Evolutionary conservation across 495 filamentous ascomycete species (phyloP).

Genomic region (Talaromyces liani): DNA sequence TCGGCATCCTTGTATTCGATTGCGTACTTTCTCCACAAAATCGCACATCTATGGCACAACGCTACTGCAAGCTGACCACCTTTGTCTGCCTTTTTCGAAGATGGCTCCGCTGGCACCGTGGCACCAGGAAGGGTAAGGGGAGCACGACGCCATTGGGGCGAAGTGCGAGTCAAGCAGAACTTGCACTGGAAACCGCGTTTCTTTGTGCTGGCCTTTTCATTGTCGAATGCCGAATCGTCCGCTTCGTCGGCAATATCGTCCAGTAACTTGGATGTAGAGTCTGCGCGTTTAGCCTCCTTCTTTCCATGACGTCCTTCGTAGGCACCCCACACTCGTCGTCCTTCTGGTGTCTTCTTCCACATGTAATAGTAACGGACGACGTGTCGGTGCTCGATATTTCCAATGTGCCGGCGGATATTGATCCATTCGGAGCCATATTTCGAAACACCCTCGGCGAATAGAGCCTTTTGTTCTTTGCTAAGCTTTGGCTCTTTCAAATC

Average conservation of each 20-base stretch:
- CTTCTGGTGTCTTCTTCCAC: constrained; percentile 92
- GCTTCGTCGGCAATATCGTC: constrained; percentile 90
- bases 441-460: constrained; percentile 85
- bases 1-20: constrained; percentile 96
- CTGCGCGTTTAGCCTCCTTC: constrained; percentile 60
- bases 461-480: constrained; percentile 68
- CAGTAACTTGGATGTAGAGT: constrained; percentile 61
- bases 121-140: constrained; percentile 68
- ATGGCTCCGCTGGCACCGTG: constrained; percentile 60
- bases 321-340: constrained; percentile 81
- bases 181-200: constrained; percentile 91
- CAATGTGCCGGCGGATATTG: constrained; percentile 72
- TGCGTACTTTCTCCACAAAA: constrained; percentile 88
- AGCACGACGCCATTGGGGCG: constrained; percentile 87
- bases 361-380: constrained; percentile 93
- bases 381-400: constrained; percentile 61
- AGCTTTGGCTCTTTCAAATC: constrained; percentile 83
- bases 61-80: constrained; percentile 68
- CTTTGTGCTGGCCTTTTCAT: constrained; percentile 67
- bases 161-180: constrained; percentile 73
- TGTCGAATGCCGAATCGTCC: constrained; percentile 96
- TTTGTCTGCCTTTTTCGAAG: constrained; percentile 61
- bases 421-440: constrained; percentile 90
- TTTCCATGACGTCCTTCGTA: constrained; percentile 81
- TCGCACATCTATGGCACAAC: constrained; percentile 81